Evolutionary conservation across 108 stramenopile species (phyloP), one percentile per base, ranked within the genome.

Genomic region (Cyclotella choctawhatcheeana): DNA sequence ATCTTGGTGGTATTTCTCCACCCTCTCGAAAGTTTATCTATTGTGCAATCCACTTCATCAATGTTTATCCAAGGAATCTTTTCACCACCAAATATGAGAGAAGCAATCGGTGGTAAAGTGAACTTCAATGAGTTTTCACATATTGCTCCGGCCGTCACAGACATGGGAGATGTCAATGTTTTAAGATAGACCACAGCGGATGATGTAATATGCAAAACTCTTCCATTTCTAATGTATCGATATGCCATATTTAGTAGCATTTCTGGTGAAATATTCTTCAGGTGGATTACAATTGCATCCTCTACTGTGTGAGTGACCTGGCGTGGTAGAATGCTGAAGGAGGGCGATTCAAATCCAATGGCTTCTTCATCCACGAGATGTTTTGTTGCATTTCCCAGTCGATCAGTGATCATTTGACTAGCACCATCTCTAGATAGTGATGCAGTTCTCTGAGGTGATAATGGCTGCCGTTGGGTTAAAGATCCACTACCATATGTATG

Each of bases 11-110:
- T 35, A 35, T 67, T 32, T 10, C 65, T 29, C 65, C 65, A 67
- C 5, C 65, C 65, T 35, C 51, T 67, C 5, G 65, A n/a, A 50
- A 67, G 34, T 22, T 51, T 25, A 10, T 67, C 65, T 35, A 67
- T 51, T 32, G n/a, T 53, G 26, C 65, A 67, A 53, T 53, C 51
- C 18, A 35, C 50, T 32, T 67, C 20, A 0, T 67, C 65, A 18
- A 67, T 67, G 13, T 26, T 50, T 0, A 67, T 8, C 65, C 65
- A 67, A 7, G 65, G 65, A 33, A 12, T 21, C 12, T 3, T 26
- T 21, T 47, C 40, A 61, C 29, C 43, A 24, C 32, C 14, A 31
- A 61, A 30, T 18, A 21, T 44, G 20, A 47, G 5, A 26, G 44
- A 24, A 21, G 8, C 12, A 26, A 67, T 2, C 12, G 64, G 48